A percentile compares a stretch with the other conserved stretches of the same genome.
Evolutionary conservation across 306 rosid genomes (phyloP).

Genomic region (Citrullus mucosospermus): DNA sequence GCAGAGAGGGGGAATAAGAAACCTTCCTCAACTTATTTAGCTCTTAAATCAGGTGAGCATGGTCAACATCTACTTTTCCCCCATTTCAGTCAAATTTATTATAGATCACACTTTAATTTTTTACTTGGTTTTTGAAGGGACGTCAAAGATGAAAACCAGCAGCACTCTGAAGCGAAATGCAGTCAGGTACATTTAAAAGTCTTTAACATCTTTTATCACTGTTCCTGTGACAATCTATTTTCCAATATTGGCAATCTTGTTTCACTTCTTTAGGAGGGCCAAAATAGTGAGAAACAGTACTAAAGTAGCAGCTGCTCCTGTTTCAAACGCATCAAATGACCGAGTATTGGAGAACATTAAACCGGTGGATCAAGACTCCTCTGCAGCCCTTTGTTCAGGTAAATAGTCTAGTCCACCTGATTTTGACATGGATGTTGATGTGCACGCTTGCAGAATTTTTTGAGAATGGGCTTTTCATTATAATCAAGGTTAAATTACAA

Average conservation of each 20-base stretch:
- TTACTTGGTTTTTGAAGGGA: constrained; percentile 32
- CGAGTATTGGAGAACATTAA: constrained; percentile 37
- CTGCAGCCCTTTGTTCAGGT: constrained; percentile 48
- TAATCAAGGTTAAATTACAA: no score
- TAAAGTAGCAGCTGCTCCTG: constrained; percentile 20
- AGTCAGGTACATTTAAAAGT: constrained; percentile 39
- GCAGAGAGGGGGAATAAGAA: constrained; percentile 81
- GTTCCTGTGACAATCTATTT: neutral
- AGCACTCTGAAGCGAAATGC: constrained; percentile 53
- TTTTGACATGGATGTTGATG: neutral
- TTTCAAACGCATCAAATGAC: constrained; percentile 25
- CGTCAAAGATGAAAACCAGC: constrained; percentile 54
- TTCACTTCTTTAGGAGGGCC: constrained; percentile 53
- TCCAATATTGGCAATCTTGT: neutral
- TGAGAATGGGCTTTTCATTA: neutral
- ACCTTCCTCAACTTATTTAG: constrained; percentile 41
- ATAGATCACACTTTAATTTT: neutral
- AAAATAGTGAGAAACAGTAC: constrained; percentile 47
- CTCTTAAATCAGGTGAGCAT: constrained; percentile 57
- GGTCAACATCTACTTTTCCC: constrained; percentile 5
- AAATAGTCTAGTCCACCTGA: constrained; percentile 2
- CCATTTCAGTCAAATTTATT: constrained; percentile 2
- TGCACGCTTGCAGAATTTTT: neutral
- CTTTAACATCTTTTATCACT: neutral
- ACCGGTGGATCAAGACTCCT: constrained; percentile 25